These are phyloP conservation scores for Chlamydomonas applanata DNA, from an alignment of 139 green algal genomes.

Conservation along the genomic window DNA sequence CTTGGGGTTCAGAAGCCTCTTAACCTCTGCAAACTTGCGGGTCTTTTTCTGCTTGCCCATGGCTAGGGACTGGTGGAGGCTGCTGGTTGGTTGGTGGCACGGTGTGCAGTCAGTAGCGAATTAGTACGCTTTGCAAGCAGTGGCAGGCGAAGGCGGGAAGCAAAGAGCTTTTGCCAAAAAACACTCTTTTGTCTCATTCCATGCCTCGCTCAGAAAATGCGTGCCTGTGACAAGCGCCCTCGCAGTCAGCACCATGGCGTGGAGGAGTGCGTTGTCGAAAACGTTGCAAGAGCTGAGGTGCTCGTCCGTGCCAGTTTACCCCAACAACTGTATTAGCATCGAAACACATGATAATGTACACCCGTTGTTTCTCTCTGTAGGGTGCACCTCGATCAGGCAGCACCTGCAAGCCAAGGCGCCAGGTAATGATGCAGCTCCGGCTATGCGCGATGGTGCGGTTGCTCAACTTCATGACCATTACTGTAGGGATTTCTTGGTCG, in stretches of 20 bases:
- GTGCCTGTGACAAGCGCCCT: not conserved
- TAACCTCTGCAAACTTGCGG: slow-evolving; percentile 95
- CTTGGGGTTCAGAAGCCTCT: slow-evolving; percentile 91
- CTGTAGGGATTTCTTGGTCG: slow-evolving; percentile 79
- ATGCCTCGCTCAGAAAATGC: no score
- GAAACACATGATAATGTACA: no score
- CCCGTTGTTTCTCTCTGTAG: slow-evolving; percentile 30
- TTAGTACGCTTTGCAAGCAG: no score
- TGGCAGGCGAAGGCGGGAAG: no score
- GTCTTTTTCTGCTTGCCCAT: slow-evolving; percentile 98
- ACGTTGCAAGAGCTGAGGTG: slow-evolving; percentile 79
- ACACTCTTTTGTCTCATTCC: no score
- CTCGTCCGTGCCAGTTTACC: no score
- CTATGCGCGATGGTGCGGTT: not conserved
- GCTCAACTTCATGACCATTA: not conserved
- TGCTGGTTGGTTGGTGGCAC: no score
- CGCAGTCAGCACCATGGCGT: slow-evolving; percentile 15
- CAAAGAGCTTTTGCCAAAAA: no score
- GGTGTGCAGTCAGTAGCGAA: no score
- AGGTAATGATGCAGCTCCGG: slow-evolving; percentile 44
- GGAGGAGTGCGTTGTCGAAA: slow-evolving; percentile 54
- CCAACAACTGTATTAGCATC: not conserved
- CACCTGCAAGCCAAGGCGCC: slow-evolving; percentile 64
- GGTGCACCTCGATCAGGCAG: slow-evolving; percentile 78
- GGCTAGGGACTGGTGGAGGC: no score